Conservation (phyloP, 371 early-diverging fungal genomes). For the Syncephalastrum racemosum region DNA sequence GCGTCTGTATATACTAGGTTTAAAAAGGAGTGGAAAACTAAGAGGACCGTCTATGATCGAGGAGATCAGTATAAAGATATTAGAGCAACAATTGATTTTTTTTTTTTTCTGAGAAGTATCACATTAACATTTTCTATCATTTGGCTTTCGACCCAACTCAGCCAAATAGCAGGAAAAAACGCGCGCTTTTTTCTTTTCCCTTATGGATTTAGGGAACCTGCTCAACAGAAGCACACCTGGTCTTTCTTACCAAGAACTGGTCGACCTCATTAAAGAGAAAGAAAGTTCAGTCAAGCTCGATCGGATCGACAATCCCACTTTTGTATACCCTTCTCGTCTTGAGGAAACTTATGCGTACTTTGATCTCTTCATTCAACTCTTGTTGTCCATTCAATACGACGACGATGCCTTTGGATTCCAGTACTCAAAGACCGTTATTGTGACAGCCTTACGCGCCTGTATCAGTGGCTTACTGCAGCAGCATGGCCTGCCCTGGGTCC, state of each 20-base stretch:
- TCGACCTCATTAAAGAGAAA: conserved; percentile 14
- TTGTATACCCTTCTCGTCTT: conserved; percentile 16
- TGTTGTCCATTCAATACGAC: conserved; percentile 26
- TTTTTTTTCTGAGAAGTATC: too few species aligned
- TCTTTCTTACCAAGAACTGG: conserved; percentile 22
- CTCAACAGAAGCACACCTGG: conserved; percentile 24
- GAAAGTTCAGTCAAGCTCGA: conserved; percentile 22
- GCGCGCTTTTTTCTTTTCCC: not conserved
- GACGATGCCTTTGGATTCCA: conserved; percentile 25
- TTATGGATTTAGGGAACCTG: conserved; percentile 41
- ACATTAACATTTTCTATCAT: too few species aligned
- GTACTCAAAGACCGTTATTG: conserved; percentile 23
- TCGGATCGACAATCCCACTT: conserved; percentile 26
- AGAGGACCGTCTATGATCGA: too few species aligned
- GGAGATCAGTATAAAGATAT: too few species aligned
- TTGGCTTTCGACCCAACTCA: too few species aligned
- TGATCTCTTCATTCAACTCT: conserved; percentile 33
- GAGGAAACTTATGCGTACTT: conserved; percentile 33
- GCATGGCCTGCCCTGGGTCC: conserved; percentile 27
- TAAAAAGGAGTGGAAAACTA: too few species aligned
- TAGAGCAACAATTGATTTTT: too few species aligned
- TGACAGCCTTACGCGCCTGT: conserved; percentile 33
- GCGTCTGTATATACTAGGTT: too few species aligned
- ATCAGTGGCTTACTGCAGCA: conserved; percentile 29
- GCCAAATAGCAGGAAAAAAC: too few species aligned